A percentile compares a stretch with the other conserved stretches of the same genome.
phyloP scores from a whole-genome alignment of 108 stramenopile species.

The Cyclotella cryptica region DNA sequence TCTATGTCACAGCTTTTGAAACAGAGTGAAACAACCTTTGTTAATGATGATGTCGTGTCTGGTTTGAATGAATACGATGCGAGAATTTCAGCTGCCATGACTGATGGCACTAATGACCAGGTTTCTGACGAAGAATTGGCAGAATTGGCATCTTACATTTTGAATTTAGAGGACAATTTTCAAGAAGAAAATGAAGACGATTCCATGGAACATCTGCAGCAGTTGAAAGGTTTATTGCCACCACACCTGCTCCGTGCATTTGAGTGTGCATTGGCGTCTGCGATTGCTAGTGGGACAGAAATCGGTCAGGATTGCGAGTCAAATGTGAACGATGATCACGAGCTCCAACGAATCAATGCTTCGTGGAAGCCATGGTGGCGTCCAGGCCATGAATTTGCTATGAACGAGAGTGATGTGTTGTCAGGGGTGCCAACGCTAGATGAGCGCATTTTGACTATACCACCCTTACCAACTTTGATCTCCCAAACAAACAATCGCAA shows the following conservation, averaged over 20 bases:
- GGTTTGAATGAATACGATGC: constrained; percentile 11
- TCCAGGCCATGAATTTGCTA: background rate
- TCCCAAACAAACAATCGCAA: constrained; percentile 3
- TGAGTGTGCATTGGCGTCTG: constrained; percentile 25
- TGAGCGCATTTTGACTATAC: constrained; percentile 19
- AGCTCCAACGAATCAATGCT: constrained; percentile 1
- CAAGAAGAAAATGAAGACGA: background rate
- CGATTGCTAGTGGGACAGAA: background rate
- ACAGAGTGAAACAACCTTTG: background rate
- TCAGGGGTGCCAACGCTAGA: constrained; percentile 1
- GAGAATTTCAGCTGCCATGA: background rate
- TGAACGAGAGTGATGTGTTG: background rate
- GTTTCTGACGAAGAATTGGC: constrained; percentile 32
- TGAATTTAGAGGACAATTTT: constrained; percentile 15
- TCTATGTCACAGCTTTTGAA: constrained; percentile 17
- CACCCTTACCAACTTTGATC: background rate
- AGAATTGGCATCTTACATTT: constrained; percentile 28
- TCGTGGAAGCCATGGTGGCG: constrained; percentile 24
- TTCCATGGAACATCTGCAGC: background rate
- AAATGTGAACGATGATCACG: background rate
- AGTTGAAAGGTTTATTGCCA: constrained; percentile 10
- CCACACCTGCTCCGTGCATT: constrained; percentile 30
- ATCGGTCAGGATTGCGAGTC: background rate
- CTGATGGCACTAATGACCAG: background rate
- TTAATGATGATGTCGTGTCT: constrained; percentile 4